phyloP scores from a whole-genome alignment of 140 eudicot species.

The Flaveria floridana region DNA sequence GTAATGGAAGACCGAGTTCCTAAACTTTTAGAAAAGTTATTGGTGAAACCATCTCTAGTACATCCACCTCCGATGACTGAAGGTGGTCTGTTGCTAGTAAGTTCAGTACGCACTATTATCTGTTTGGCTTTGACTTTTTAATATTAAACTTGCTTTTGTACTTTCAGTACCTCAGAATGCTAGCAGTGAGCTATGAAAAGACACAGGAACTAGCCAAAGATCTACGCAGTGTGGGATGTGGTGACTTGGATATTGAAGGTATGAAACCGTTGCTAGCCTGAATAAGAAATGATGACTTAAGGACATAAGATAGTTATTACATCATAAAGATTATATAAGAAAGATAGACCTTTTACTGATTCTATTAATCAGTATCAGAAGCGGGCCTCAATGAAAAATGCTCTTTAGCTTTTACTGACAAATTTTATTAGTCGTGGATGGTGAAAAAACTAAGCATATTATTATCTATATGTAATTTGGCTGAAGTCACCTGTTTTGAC shows the following conservation, averaged over 20 bases:
- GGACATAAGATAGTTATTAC: constrained; percentile 20
- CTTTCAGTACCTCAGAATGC: constrained; percentile 89
- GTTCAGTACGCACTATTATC: constrained; percentile 35
- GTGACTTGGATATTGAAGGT: constrained; percentile 99
- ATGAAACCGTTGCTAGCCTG: constrained; percentile 20
- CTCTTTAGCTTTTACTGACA: constrained; percentile 7
- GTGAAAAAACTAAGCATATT: constrained; percentile 5
- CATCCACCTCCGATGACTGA: constrained; percentile 90
- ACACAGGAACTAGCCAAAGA: constrained; percentile 97
- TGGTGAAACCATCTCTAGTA: constrained; percentile 80
- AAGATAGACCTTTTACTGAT: not conserved
- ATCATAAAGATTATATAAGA: not conserved
- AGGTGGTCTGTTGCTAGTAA: constrained; percentile 92
- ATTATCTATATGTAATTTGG: constrained; percentile 12
- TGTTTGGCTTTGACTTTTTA: constrained; percentile 15
- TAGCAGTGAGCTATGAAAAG: constrained; percentile 98
- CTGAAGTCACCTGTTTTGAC: not conserved
- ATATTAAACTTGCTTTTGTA: constrained; percentile 14
- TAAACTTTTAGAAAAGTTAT: constrained; percentile 82
- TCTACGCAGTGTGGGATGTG: constrained; percentile 88
- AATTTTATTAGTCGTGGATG: not conserved
- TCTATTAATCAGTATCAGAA: constrained; percentile 9
- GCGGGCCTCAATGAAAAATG: not conserved
- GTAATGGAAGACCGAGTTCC: constrained; percentile 97
- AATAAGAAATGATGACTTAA: constrained; percentile 1